These are phyloP conservation scores for Hericium coralloides DNA, from an alignment of 768 basidiomycete species.

Conservation along the genomic window DNA sequence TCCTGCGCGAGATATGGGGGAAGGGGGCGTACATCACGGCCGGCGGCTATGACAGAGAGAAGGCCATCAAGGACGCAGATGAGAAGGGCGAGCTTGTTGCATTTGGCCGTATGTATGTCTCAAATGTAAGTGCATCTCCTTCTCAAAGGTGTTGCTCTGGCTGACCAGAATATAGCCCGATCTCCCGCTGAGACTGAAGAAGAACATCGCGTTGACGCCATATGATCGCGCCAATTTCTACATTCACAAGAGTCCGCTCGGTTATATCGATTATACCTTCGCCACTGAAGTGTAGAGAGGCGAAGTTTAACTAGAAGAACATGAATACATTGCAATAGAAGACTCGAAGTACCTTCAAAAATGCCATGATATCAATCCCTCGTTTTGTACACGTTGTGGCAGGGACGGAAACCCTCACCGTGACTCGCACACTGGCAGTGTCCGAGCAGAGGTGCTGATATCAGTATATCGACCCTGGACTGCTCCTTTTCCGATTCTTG, in stretches of 20 bases:
- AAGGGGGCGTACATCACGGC: slow-evolving; percentile 15
- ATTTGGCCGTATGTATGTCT: slow-evolving; percentile 6
- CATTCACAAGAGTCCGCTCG: not conserved
- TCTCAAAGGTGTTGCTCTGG: not conserved
- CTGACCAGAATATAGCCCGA: slow-evolving; percentile 8
- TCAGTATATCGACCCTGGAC: too few species aligned
- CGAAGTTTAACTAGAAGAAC: too few species aligned
- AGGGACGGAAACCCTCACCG: too few species aligned
- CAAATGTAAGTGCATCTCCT: slow-evolving; percentile 5
- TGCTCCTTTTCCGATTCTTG: too few species aligned
- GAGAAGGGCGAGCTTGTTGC: slow-evolving; percentile 7
- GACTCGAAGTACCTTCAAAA: too few species aligned
- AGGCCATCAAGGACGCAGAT: slow-evolving; percentile 10
- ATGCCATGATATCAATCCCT: too few species aligned
- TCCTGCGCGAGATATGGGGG: slow-evolving; percentile 18
- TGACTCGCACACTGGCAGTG: too few species aligned
- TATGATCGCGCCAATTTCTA: slow-evolving; percentile 16
- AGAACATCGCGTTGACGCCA: slow-evolving; percentile 4
- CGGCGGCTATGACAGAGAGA: slow-evolving; percentile 15
- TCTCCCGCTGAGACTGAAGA: slow-evolving; percentile 8
- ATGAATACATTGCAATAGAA: too few species aligned
- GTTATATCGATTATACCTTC: slow-evolving; percentile 10
- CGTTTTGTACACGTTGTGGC: too few species aligned
- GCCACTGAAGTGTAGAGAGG: not conserved
- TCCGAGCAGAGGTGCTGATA: too few species aligned